phyloP scores from a whole-genome alignment of 768 basidiomycete species.

The Phlebiopsis flavidoalba region DNA sequence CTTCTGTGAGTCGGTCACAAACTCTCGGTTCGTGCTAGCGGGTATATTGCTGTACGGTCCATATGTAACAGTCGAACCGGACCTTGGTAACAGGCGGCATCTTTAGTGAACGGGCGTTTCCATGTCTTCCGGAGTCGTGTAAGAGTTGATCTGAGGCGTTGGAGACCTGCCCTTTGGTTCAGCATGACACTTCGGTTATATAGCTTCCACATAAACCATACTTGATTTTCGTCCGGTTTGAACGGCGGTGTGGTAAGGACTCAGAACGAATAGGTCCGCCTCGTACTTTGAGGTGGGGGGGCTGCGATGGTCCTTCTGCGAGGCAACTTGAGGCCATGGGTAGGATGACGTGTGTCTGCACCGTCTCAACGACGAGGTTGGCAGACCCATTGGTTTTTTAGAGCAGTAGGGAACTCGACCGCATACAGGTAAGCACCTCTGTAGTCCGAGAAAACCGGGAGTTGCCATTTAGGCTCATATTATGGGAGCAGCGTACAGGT shows the following conservation, averaged over 20 bases:
- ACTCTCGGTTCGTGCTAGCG: slow-evolving; percentile 49
- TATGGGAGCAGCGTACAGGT: neutral
- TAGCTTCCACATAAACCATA: slow-evolving; percentile 23
- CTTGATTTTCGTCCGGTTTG: slow-evolving; percentile 89
- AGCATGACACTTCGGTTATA: neutral
- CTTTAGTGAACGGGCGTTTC: slow-evolving; percentile 56
- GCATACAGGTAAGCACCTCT: slow-evolving; percentile 50
- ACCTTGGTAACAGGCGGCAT: slow-evolving; percentile 61
- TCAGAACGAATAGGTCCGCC: slow-evolving; percentile 74
- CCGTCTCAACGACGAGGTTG: slow-evolving; percentile 74
- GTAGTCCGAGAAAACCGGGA: neutral
- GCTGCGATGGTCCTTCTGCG: slow-evolving; percentile 73
- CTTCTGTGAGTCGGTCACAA: slow-evolving; percentile 59
- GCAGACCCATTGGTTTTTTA: slow-evolving; percentile 56
- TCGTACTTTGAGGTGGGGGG: slow-evolving; percentile 56
- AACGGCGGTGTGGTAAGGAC: slow-evolving; percentile 74
- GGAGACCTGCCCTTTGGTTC: slow-evolving; percentile 48
- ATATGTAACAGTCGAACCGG: slow-evolving; percentile 79
- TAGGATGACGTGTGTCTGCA: slow-evolving; percentile 74
- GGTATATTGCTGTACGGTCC: slow-evolving; percentile 83
- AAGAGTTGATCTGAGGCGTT: slow-evolving; percentile 63
- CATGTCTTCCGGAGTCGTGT: slow-evolving; percentile 60
- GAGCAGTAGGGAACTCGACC: slow-evolving; percentile 56
- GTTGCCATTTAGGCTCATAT: neutral
- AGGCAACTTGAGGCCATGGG: slow-evolving; percentile 69